These are phyloP conservation scores for Trichomonascaceae sp. DNA, from an alignment of 1,139 yeast species.

Conservation along the genomic window DNA sequence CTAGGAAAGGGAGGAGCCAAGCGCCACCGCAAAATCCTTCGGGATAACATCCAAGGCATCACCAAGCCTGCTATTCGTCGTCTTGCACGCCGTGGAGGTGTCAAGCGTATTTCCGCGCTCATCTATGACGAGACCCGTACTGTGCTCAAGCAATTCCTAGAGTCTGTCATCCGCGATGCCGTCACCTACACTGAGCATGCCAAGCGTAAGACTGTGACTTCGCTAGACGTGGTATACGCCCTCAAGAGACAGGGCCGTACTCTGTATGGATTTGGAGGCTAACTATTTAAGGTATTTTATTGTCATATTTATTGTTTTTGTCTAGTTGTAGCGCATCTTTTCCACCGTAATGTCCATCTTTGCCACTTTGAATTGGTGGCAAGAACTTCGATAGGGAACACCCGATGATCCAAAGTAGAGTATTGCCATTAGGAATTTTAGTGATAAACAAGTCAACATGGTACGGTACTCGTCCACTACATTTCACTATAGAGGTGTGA, in stretches of 20 bases:
- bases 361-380: too few species aligned
- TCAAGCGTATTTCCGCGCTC: slow-evolving; percentile 98
- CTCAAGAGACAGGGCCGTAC: slow-evolving; percentile 99
- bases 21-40: slow-evolving; percentile 99
- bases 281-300: too few species aligned
- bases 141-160: slow-evolving; percentile 91
- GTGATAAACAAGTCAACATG: too few species aligned
- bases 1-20: slow-evolving; percentile 99
- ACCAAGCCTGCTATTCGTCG: slow-evolving; percentile 99
- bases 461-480: too few species aligned
- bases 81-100: slow-evolving; percentile 99
- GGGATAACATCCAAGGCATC: slow-evolving; percentile 99
- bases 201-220: slow-evolving; percentile 99
- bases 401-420: too few species aligned
- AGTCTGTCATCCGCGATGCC: slow-evolving; percentile 97
- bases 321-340: too few species aligned
- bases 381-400: too few species aligned
- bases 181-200: slow-evolving; percentile 99
- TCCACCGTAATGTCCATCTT: too few species aligned
- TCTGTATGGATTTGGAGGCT: slow-evolving; percentile 99
- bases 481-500: too few species aligned
- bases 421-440: too few species aligned
- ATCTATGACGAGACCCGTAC: slow-evolving; percentile 99
- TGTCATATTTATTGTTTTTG: too few species aligned
- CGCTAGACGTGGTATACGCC: slow-evolving; percentile 97